Conservation (phyloP, 306 rosid genomes). For the Cicer yamashitae region DNA sequence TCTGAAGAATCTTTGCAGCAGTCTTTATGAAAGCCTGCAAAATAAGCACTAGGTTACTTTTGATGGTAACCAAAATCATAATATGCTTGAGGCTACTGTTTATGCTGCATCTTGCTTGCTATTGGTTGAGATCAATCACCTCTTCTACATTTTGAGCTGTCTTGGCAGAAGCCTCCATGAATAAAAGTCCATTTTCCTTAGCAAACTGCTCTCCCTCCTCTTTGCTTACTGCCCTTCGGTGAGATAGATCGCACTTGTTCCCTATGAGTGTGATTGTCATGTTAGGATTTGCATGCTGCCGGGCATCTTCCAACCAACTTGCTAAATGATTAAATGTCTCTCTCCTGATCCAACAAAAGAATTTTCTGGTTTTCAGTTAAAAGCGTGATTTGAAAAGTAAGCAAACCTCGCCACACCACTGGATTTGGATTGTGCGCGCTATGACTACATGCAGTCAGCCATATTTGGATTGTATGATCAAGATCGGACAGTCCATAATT, state of each 20-base stretch:
- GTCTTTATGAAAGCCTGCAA: slow-evolving; percentile 86
- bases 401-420: background rate
- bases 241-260: slow-evolving; percentile 89
- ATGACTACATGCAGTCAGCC: no score
- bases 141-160: slow-evolving; percentile 96
- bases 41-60: slow-evolving; percentile 26
- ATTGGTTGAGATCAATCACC: slow-evolving; percentile 55
- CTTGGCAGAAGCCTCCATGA: slow-evolving; percentile 97
- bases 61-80: background rate
- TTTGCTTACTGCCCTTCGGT: slow-evolving; percentile 92
- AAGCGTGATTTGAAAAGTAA: slow-evolving; percentile 21
- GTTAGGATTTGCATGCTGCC: slow-evolving; percentile 97
- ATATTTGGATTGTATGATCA: no score
- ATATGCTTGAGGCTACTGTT: slow-evolving; percentile 1
- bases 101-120: slow-evolving; percentile 3
- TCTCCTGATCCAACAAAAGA: slow-evolving; percentile 64
- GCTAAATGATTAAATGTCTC: slow-evolving; percentile 80
- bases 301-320: slow-evolving; percentile 99
- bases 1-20: slow-evolving; percentile 91
- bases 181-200: slow-evolving; percentile 91
- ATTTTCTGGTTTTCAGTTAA: slow-evolving; percentile 26
- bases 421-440: no score
- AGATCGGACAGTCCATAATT: no score
- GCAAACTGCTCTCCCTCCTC: slow-evolving; percentile 99
- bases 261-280: slow-evolving; percentile 95